Base-by-base conservation (phyloP, 306 rosid species). In the Vigna reflexopilosa region DNA sequence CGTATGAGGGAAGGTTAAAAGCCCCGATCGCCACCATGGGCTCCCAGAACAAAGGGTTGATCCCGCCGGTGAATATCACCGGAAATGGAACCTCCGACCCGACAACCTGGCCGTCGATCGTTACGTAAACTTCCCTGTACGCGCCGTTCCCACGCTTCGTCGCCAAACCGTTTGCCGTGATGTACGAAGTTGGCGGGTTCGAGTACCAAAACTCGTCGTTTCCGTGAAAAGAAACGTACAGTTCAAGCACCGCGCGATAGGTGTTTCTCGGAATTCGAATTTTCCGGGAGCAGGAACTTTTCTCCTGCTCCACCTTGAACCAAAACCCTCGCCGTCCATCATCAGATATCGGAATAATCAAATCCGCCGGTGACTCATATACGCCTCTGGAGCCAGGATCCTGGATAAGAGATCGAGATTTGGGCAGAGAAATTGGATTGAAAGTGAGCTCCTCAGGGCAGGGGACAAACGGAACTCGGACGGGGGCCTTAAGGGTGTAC, bases 181-280 rank as follows among this genome's bases (percentile, higher is more conserved):
- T 83, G 72, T 93, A 93, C 15, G 92, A 81, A 82, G 64, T 81
- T 5, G 98, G 89, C 9, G 96, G 93, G 55, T 93, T 93, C 10
- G 96, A 88, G 85, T 93, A 93, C 98, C 98, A 93, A 62, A 91
- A 93, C 86, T 93, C 98, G 56, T 93, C 98, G 77, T 91, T 87
- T 56, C 96, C 98, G 51, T 91, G 97, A 40, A 81, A 93, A 54
- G 98, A 93, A 54, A 87, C 93, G 22, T 65, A 93, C 24, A 93
- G 40, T 55, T 93, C 98, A 22, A 93, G 62, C 26, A 91, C 88
- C 1, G 81, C 89, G 1, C 87, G 84, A 38, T 82, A 80, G 19
- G 98, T 70, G 68, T 93, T 93, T 11, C 16, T 30, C 4, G 98
- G 98, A 24, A 93, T 85, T 36, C 17, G 89, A 70, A 91, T 82